A percentile compares a stretch with the other conserved stretches of the same genome.
Conservation (phyloP, 129 eudicot species). For the Escallonia herrerae region DNA sequence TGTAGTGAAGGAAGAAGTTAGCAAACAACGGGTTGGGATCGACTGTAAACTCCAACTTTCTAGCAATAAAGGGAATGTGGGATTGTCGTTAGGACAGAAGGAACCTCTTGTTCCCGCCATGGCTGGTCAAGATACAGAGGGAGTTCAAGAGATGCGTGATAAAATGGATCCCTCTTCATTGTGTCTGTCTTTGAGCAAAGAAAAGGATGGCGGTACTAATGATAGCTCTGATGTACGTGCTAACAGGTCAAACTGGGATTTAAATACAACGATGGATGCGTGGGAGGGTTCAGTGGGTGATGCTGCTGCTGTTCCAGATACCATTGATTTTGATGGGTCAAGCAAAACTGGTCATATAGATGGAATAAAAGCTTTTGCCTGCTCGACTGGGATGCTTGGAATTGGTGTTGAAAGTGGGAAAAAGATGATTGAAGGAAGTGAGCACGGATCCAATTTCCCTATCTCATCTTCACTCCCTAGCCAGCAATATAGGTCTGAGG, state of each 20-base stretch:
- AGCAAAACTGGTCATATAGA: slow-evolving; percentile 1
- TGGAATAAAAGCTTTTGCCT: slow-evolving; percentile 10
- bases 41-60: slow-evolving; percentile 11
- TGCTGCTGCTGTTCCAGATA: slow-evolving; percentile 10
- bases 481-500: slow-evolving; percentile 11
- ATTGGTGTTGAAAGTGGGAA: slow-evolving; percentile 20
- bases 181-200: slow-evolving; percentile 21
- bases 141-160: slow-evolving; percentile 6
- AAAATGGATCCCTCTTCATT: slow-evolving; percentile 22
- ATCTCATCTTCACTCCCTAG: slow-evolving; percentile 1
- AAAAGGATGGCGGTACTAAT: not conserved
- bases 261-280: slow-evolving; percentile 45
- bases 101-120: slow-evolving; percentile 11
- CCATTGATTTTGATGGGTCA: slow-evolving; percentile 4
- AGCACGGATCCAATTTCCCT: slow-evolving; percentile 9
- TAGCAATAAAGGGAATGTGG: slow-evolving; percentile 8
- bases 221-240: slow-evolving; percentile 11
- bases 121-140: slow-evolving; percentile 5
- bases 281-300: slow-evolving; percentile 38
- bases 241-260: slow-evolving; percentile 50
- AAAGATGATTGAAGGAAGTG: slow-evolving; percentile 2
- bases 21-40: not conserved
- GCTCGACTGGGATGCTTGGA: slow-evolving; percentile 7
- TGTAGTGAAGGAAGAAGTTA: slow-evolving; percentile 19
- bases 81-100: slow-evolving; percentile 16